Evolutionary conservation across 768 basidiomycete species (phyloP), one percentile per base, ranked within the genome.

Genomic region (Macrocybe gigantea): DNA sequence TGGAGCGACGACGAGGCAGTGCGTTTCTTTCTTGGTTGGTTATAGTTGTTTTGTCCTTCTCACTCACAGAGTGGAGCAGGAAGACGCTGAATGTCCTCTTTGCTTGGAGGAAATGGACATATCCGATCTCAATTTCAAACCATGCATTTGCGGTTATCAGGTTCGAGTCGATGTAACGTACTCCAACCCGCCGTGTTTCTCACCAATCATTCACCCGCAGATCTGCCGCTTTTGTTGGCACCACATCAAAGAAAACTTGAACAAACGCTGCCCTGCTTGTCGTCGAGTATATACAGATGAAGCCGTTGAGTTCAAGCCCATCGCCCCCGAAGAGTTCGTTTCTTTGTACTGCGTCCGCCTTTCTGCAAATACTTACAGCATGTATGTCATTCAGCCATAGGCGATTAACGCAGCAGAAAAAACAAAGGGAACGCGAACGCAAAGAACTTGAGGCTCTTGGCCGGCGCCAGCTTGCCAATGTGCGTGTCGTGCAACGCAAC

Each of bases 201-300:
- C 52, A 50, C 45, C n/a, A 22, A 4, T 22, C 22, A 22, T 22
- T 22, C 22, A 2, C 22, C 22, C 45, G 41, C 54, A 99, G 96
- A 92, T 99, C 56, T 99, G 96, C 66, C 87, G 93, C 48, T 99
- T 99, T 72, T 99, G 96, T 67, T 98, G 93, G 83, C 91, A 99
- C 68, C 93, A 98, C 69, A 95, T 96, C 76, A 87, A 89, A 71
- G 83, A 90, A 68, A 91, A 96, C 69, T 75, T 95, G 52, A 98
- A 98, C 64, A 85, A 93, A 53, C 84, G 91, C 43, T 99, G 96
- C 64, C 96, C 96, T 35, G 96, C 96, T 13, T 99, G 96, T 69
- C 78, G 96, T 59, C 76, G 94, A 54, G 78, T 88, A 48, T 98
- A 97, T 62, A 87, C 89, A 7, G 93, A 97, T 55, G 90, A 96